phyloP scores from a whole-genome alignment of 345 rosid species.

The Aquilaria malaccensis region DNA sequence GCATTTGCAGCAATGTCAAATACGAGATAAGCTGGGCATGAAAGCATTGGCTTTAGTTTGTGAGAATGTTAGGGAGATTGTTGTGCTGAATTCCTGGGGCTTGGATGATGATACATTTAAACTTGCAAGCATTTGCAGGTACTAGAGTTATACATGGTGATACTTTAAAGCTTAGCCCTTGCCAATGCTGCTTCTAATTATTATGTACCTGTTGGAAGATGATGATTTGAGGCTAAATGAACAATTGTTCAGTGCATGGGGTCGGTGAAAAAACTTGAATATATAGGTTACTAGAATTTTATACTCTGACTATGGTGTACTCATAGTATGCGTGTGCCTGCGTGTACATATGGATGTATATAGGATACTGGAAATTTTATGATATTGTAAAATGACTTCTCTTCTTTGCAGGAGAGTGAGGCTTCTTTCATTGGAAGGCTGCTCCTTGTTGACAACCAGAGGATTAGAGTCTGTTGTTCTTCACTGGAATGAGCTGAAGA shows the following conservation, averaged over 20 bases:
- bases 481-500: conserved; percentile 45
- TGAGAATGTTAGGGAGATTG: conserved; percentile 41
- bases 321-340: too few relatives aligned
- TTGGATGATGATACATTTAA: conserved; percentile 44
- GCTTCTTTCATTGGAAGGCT: conserved; percentile 45
- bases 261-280: too few relatives aligned
- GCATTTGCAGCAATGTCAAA: conserved; percentile 44
- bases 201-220: too few relatives aligned
- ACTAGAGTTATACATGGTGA: conserved; percentile 12
- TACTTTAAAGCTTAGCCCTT: background rate
- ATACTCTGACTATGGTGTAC: too few relatives aligned
- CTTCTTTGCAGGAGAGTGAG: conserved; percentile 39
- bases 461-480: conserved; percentile 46
- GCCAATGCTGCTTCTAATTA: too few relatives aligned
- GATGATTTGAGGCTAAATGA: too few relatives aligned
- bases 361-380: conserved; percentile 1
- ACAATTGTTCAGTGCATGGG: too few relatives aligned
- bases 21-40: conserved; percentile 33
- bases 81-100: conserved; percentile 59
- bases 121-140: conserved; percentile 47
- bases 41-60: conserved; percentile 50
- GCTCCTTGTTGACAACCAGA: conserved; percentile 47
- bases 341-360: too few relatives aligned
- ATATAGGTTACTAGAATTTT: too few relatives aligned
- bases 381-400: background rate